Percentiles rank a stretch among this genome's conserved stretches.
Conservation (phyloP, 495 filamentous ascomycete genomes). For the Neurospora sp. region DNA sequence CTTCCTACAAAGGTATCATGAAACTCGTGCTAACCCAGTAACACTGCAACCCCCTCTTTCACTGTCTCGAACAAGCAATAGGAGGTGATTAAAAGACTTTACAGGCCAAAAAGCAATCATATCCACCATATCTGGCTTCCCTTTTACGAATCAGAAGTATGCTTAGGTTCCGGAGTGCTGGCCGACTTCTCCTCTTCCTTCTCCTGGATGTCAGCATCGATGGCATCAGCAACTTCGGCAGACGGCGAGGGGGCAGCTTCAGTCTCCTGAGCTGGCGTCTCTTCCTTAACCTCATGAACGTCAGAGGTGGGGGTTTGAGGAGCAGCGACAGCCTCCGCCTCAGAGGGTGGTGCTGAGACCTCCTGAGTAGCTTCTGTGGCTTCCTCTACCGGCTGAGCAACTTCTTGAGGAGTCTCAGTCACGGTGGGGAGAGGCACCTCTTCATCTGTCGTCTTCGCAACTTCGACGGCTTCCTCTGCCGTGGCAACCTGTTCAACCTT, state of each 20-base stretch:
- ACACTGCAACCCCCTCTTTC: slow-evolving; percentile 4
- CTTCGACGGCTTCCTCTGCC: slow-evolving; percentile 15
- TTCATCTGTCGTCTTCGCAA: background rate
- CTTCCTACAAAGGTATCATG: slow-evolving; percentile 15
- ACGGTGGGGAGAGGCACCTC: background rate
- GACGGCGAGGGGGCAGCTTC: background rate
- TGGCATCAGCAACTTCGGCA: background rate
- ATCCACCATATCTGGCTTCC: background rate
- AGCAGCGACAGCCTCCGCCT: background rate
- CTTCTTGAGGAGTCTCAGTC: slow-evolving; percentile 3
- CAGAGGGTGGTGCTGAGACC: background rate
- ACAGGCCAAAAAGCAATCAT: background rate
- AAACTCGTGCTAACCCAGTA: slow-evolving; percentile 7
- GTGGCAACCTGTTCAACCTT: slow-evolving; percentile 11
- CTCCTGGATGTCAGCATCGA: background rate
- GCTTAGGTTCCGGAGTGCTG: background rate
- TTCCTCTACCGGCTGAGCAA: slow-evolving; percentile 20
- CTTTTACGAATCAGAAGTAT: background rate
- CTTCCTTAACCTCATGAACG: slow-evolving; percentile 1
- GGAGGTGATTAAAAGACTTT: background rate
- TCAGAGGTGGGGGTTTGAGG: background rate
- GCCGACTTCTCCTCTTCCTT: background rate
- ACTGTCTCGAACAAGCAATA: background rate
- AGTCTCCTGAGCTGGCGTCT: background rate
- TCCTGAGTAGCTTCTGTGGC: slow-evolving; percentile 15